phyloP scores from a whole-genome alignment of 208 protist species.

The Naegleria fowleri region DNA sequence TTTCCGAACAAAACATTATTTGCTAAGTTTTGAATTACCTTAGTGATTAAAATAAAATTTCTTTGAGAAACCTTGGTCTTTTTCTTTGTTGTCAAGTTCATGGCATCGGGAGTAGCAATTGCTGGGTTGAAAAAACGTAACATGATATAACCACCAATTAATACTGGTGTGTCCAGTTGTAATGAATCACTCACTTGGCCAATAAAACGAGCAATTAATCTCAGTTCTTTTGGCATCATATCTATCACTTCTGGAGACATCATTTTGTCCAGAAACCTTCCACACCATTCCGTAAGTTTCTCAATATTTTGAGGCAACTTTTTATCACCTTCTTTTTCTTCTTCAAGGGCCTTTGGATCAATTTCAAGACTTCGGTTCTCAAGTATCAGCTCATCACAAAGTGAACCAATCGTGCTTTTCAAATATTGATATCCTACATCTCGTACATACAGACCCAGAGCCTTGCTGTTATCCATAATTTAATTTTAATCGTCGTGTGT shows the following conservation, averaged over 20 bases:
- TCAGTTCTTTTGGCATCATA: constrained; percentile 1
- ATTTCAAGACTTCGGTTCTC: constrained; percentile 5
- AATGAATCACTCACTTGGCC: not conserved
- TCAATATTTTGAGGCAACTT: not conserved
- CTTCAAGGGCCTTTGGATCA: not conserved
- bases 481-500: not conserved
- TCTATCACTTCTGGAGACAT: not conserved
- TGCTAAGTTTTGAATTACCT: constrained; percentile 20
- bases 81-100: not conserved
- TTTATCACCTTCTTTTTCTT: not conserved
- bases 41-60: constrained; percentile 22
- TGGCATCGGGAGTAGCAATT: constrained; percentile 13
- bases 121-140: constrained; percentile 27
- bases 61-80: not conserved
- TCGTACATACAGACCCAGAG: not conserved
- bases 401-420: not conserved
- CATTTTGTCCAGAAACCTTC: not conserved
- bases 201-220: constrained; percentile 1
- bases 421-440: constrained; percentile 17
- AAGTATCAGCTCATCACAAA: not conserved
- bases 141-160: constrained; percentile 23
- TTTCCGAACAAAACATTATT: constrained; percentile 22
- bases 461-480: not conserved
- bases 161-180: not conserved
- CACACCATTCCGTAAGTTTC: not conserved